Evolutionary conservation across 352 stramenopile species (phyloP), one percentile per base, ranked within the genome.

Genomic region (Blastocystis sp.): DNA sequence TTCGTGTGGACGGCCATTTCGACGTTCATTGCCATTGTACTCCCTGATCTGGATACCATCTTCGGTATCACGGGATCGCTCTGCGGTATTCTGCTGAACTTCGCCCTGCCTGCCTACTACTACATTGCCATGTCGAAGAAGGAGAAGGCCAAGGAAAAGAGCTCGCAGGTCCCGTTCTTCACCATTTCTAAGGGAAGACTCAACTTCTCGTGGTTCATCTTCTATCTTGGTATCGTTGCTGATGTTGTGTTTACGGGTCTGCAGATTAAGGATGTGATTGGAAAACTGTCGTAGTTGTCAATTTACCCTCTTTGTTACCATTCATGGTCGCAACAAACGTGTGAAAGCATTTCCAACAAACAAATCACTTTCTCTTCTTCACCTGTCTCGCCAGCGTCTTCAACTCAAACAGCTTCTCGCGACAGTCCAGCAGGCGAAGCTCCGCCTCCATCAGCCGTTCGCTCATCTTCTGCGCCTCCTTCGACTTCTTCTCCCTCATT

Each of bases 391-490:
- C 16, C 38, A 71, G 16, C 38, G 27, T 71, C 59, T 24, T 71
- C 38, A 71, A 42, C 38, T 18, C 24, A 38, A 49, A 21, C 24
- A 42, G 14, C 38, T 71, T 71, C 59, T 71, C 59, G n/a, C 59
- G 59, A 44, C 59, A 71, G 32, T 71, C 59, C 59, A 71, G n/a
- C 59, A 71, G n/a, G 4, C n/a, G 8, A 9, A 71, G 59, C 38
- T 71, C 59, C 9, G 27, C 59, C 38, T 71, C 4, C 38, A 46
- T 6, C 38, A 71, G n/a, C n/a, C 59, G 59, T 29, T 71, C 59
- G 9, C 36, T 24, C 59, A 71, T 71, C 38, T 21, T 24, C 59
- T 71, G 27, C 38, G 59, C 59, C n/a, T 42, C 32, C 24, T 38
- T 29, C 32, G 8, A 7, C 38, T 71, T 71, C 59, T 46, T 48